Conservation (phyloP, 2,329 filamentous ascomycete species). For the Chrysoporthe austroafricana region DNA sequence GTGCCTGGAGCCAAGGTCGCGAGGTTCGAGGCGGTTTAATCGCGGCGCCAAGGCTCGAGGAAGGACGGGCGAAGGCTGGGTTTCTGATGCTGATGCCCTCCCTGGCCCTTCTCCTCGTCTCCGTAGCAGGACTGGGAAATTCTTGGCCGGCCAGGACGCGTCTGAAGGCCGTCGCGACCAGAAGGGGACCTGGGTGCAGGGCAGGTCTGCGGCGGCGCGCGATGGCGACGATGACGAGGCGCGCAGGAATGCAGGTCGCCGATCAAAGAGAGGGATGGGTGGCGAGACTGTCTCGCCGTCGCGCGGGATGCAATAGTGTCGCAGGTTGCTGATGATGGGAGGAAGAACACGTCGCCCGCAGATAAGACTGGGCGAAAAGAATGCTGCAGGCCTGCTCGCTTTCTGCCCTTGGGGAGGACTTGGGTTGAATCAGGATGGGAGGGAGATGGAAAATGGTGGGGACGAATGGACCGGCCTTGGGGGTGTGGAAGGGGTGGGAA, state of each 20-base stretch:
- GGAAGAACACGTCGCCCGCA: constrained; percentile 16
- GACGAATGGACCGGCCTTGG: not conserved
- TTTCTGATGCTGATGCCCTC: not conserved
- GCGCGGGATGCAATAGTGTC: constrained; percentile 2
- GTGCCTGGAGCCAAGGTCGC: constrained; percentile 20
- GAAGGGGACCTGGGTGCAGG: constrained; percentile 16
- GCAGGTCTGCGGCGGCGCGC: constrained; percentile 16
- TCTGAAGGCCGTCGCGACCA: constrained; percentile 11
- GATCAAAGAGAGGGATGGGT: constrained; percentile 10
- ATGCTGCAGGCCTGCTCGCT: constrained; percentile 22
- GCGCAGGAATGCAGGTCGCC: constrained; percentile 18
- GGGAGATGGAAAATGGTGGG: constrained; percentile 27
- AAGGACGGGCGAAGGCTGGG: not conserved
- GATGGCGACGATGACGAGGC: constrained; percentile 17
- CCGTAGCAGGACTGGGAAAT: not conserved
- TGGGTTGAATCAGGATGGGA: constrained; percentile 19
- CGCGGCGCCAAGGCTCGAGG: constrained; percentile 7
- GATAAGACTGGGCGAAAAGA: constrained; percentile 20
- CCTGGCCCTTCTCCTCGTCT: not conserved
- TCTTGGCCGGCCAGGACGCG: constrained; percentile 22
- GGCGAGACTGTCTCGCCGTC: constrained; percentile 12
- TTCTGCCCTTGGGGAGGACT: constrained; percentile 5
- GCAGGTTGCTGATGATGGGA: not conserved
- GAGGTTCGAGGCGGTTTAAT: constrained; percentile 8
- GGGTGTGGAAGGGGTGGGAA: constrained; percentile 10